These are phyloP conservation scores for Chlamydomonas asymmetrica DNA, from an alignment of 139 green algal genomes.

Conservation along the genomic window DNA sequence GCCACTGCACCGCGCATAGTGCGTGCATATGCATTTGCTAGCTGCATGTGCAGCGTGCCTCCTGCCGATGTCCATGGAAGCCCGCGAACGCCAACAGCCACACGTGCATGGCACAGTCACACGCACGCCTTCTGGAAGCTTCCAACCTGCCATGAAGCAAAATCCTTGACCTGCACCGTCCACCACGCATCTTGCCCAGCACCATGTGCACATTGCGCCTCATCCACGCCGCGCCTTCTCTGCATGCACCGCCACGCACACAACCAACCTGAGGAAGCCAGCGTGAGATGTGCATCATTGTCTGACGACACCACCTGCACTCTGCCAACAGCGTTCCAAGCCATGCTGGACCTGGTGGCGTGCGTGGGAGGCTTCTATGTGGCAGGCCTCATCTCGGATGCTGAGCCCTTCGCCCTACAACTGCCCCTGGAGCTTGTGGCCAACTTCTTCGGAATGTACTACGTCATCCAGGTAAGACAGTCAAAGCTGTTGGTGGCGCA, in stretches of 20 bases:
- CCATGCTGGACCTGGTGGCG: slow-evolving; percentile 31
- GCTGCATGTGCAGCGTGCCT: too few species aligned
- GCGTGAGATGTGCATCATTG: not conserved
- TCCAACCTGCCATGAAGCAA: not conserved
- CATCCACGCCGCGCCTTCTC: not conserved
- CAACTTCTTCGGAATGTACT: slow-evolving; percentile 42
- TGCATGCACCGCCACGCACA: not conserved
- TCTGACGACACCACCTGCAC: not conserved
- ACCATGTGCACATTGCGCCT: not conserved
- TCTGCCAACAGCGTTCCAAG: slow-evolving; percentile 21
- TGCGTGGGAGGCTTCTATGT: slow-evolving; percentile 41
- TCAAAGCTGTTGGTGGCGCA: not conserved
- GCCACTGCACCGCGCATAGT: too few species aligned
- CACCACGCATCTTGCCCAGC: not conserved
- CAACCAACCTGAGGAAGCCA: not conserved
- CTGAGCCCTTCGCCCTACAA: slow-evolving; percentile 27
- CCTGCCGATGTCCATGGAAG: too few species aligned
- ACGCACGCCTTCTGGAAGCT: too few species aligned
- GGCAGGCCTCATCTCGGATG: slow-evolving; percentile 9
- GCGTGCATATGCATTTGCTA: too few species aligned
- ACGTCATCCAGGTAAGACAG: slow-evolving; percentile 16
- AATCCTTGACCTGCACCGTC: not conserved
- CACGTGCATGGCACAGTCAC: too few species aligned
- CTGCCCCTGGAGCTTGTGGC: slow-evolving; percentile 31
- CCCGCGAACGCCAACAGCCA: too few species aligned